These are phyloP conservation scores for Dactylellina haptotyla DNA, from an alignment of 2,329 filamentous ascomycete species.

Conservation along the genomic window DNA sequence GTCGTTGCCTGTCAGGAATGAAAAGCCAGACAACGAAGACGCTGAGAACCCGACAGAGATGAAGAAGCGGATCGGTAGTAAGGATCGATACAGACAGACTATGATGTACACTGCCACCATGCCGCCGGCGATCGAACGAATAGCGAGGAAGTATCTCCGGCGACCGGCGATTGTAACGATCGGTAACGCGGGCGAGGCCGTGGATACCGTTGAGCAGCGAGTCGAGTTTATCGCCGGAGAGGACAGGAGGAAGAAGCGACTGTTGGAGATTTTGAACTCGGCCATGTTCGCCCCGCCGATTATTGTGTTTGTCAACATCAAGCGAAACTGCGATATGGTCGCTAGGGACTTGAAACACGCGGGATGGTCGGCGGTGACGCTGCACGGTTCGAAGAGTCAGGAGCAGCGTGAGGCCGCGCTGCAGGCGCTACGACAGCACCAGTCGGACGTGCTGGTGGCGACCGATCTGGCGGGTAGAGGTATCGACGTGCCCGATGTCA, in stretches of 20 bases:
- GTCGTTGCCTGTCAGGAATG: conserved; percentile 88
- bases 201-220: conserved; percentile 96
- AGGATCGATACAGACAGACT: conserved; percentile 88
- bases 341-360: conserved; percentile 93
- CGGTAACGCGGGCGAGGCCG: conserved; percentile 91
- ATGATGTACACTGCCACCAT: conserved; percentile 99
- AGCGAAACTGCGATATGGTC: conserved; percentile 95
- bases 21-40: conserved; percentile 92
- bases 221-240: conserved; percentile 91
- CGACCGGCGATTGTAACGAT: conserved; percentile 94
- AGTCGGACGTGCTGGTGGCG: conserved; percentile 88
- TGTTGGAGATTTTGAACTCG: conserved; percentile 86
- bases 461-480: conserved; percentile 95
- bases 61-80: conserved; percentile 78
- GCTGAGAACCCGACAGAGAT: conserved; percentile 88
- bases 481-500: conserved; percentile 96
- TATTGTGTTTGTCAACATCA: conserved; percentile 99
- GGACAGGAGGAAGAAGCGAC: conserved; percentile 94
- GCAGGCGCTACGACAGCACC: conserved; percentile 80
- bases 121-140: conserved; percentile 89
- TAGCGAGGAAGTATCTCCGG: conserved; percentile 95
- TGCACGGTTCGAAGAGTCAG: conserved; percentile 96
- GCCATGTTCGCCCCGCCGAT: conserved; percentile 86
- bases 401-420: conserved; percentile 96
- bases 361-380: conserved; percentile 87